These are phyloP conservation scores for Pseudocercospora eumusae DNA, from an alignment of 2,329 filamentous ascomycete species.

Conservation along the genomic window DNA sequence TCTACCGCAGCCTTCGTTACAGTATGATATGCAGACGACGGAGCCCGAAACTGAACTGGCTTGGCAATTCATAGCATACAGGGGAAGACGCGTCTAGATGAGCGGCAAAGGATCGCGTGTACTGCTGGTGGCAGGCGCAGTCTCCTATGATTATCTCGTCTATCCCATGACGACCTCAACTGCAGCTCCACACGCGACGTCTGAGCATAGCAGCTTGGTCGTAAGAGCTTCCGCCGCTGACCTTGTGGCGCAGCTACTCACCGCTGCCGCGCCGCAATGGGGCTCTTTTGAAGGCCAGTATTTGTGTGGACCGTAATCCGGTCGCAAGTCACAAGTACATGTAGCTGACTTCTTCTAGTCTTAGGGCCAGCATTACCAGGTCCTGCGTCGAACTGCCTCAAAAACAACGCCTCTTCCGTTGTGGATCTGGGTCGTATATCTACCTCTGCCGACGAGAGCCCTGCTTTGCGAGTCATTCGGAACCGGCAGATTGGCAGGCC, in stretches of 20 bases:
- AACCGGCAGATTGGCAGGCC: slow-evolving; percentile 33
- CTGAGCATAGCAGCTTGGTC: slow-evolving; percentile 28
- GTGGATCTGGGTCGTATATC: slow-evolving; percentile 31
- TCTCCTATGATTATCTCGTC: slow-evolving; percentile 39
- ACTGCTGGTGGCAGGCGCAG: slow-evolving; percentile 38
- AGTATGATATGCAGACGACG: slow-evolving; percentile 12
- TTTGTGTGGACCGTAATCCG: background rate
- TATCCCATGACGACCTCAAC: slow-evolving; percentile 30
- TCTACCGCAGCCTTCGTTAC: background rate
- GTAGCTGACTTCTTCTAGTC: slow-evolving; percentile 26
- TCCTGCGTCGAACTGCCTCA: slow-evolving; percentile 31
- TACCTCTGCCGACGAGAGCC: slow-evolving; percentile 15
- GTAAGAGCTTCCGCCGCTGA: slow-evolving; percentile 37
- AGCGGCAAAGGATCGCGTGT: slow-evolving; percentile 28
- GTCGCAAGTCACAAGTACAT: too few species aligned
- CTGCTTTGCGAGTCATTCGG: slow-evolving; percentile 28
- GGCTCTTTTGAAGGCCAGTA: slow-evolving; percentile 24
- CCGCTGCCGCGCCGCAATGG: slow-evolving; percentile 37
- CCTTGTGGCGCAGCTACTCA: slow-evolving; percentile 39
- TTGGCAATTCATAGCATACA: slow-evolving; percentile 21
- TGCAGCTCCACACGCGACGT: slow-evolving; percentile 17
- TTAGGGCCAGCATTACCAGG: slow-evolving; percentile 33
- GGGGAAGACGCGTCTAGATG: slow-evolving; percentile 26
- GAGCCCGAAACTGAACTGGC: slow-evolving; percentile 14
- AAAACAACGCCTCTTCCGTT: slow-evolving; percentile 37